phyloP scores from a whole-genome alignment of 208 protist species.

The Zelonia costaricensis region DNA sequence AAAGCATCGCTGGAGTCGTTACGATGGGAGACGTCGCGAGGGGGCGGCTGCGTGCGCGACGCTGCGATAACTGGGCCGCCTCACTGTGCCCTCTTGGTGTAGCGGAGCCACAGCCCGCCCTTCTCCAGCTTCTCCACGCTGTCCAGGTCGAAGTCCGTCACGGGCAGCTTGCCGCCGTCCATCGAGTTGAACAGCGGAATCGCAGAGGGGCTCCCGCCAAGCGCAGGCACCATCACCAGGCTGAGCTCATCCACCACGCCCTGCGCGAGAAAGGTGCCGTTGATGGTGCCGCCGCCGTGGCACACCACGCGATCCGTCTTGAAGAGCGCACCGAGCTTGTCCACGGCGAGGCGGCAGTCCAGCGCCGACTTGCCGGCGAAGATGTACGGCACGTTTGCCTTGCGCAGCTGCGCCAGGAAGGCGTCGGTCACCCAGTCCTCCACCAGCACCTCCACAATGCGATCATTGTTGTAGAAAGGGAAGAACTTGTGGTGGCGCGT shows the following conservation, averaged over 20 bases:
- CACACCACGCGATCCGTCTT: constrained; percentile 17
- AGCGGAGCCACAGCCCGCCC: constrained; percentile 20
- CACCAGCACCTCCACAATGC: constrained; percentile 26
- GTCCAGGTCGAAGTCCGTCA: constrained; percentile 18
- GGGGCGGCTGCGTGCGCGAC: neutral
- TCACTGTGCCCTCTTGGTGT: neutral
- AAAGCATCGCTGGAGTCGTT: too few species aligned
- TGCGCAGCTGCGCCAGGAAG: constrained; percentile 27
- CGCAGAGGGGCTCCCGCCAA: constrained; percentile 14
- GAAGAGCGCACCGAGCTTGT: constrained; percentile 25
- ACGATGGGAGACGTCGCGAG: neutral
- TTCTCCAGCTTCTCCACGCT: constrained; percentile 27
- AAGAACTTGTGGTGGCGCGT: constrained; percentile 10
- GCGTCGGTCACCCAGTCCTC: constrained; percentile 28
- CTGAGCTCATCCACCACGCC: constrained; percentile 18
- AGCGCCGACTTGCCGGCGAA: constrained; percentile 32
- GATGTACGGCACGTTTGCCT: constrained; percentile 29
- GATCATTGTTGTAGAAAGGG: constrained; percentile 31
- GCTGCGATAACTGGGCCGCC: neutral
- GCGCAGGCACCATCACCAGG: constrained; percentile 16
- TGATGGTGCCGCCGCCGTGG: constrained; percentile 31
- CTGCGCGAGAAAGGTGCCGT: constrained; percentile 33
- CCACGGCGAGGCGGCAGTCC: constrained; percentile 18
- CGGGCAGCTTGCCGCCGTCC: constrained; percentile 7
- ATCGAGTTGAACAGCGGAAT: constrained; percentile 14